Conservation (phyloP, 2,329 filamentous ascomycete species). For the Raffaelea albimanens region DNA sequence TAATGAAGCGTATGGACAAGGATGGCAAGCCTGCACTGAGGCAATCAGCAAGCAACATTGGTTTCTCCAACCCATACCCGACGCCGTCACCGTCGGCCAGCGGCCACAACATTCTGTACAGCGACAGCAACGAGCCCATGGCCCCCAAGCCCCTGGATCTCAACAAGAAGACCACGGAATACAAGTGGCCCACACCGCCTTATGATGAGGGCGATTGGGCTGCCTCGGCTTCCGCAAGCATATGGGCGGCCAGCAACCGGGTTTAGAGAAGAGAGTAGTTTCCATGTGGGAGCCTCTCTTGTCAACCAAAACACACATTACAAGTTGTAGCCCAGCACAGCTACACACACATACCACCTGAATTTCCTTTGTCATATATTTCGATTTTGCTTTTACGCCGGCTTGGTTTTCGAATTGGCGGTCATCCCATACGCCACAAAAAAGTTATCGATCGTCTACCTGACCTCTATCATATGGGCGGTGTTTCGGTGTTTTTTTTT, state of each 20-base stretch:
- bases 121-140: constrained; percentile 50
- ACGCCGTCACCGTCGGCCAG: constrained; percentile 72
- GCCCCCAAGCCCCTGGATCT: constrained; percentile 65
- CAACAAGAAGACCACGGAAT: constrained; percentile 43
- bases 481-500: constrained; percentile 2
- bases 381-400: neutral
- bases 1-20: constrained; percentile 61
- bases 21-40: constrained; percentile 40
- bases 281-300: neutral
- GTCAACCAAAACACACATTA: neutral
- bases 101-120: constrained; percentile 66
- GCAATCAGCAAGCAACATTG: constrained; percentile 57
- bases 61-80: constrained; percentile 52
- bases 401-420: neutral
- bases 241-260: constrained; percentile 62
- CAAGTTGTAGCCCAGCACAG: no score
- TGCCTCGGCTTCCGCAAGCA: constrained; percentile 69
- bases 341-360: no score
- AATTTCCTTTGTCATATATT: constrained; percentile 1
- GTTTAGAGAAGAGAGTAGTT: constrained; percentile 30
- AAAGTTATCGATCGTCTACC: no score
- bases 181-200: constrained; percentile 90
- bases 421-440: no score
- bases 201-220: constrained; percentile 94
- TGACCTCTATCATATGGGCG: neutral